These are phyloP conservation scores for Fraxinus nigra DNA, from an alignment of 305 asterid genomes.

Conservation along the genomic window DNA sequence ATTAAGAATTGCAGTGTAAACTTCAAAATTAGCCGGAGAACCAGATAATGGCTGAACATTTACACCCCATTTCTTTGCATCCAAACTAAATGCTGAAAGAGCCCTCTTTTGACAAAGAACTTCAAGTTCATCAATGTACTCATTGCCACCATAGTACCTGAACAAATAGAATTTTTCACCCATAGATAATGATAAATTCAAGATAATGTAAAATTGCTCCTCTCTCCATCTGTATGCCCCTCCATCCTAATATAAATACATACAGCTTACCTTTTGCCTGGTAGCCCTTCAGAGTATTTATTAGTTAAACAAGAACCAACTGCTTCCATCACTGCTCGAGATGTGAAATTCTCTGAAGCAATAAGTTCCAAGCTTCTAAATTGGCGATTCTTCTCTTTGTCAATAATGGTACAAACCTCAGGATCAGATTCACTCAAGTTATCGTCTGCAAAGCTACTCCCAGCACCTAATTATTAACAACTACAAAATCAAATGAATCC, in stretches of 20 bases:
- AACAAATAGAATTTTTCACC: not conserved
- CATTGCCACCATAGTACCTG: constrained; percentile 95
- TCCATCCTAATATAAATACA: not conserved
- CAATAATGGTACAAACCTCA: constrained; percentile 67
- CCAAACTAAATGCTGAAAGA: constrained; percentile 77
- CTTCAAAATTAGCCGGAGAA: constrained; percentile 85
- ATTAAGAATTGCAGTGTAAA: constrained; percentile 68
- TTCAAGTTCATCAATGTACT: constrained; percentile 83
- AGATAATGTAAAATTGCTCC: not conserved
- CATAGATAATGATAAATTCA: not conserved
- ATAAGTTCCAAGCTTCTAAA: constrained; percentile 89
- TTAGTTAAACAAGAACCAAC: constrained; percentile 99
- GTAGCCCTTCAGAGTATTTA: constrained; percentile 94
- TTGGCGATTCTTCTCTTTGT: constrained; percentile 85
- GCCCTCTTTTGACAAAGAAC: constrained; percentile 91
- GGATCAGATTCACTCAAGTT: constrained; percentile 70
- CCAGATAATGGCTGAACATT: constrained; percentile 85
- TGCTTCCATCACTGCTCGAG: constrained; percentile 99
- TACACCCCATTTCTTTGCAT: constrained; percentile 80
- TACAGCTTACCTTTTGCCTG: constrained; percentile 74
- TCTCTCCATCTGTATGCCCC: not conserved
- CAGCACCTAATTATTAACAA: constrained; percentile 45
- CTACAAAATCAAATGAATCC: constrained; percentile 3
- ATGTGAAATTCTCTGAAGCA: constrained; percentile 95
- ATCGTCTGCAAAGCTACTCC: constrained; percentile 57